Evolutionary conservation across 2,329 filamentous ascomycete genomes (phyloP).

Genomic region (Rugonectria rugulosa): DNA sequence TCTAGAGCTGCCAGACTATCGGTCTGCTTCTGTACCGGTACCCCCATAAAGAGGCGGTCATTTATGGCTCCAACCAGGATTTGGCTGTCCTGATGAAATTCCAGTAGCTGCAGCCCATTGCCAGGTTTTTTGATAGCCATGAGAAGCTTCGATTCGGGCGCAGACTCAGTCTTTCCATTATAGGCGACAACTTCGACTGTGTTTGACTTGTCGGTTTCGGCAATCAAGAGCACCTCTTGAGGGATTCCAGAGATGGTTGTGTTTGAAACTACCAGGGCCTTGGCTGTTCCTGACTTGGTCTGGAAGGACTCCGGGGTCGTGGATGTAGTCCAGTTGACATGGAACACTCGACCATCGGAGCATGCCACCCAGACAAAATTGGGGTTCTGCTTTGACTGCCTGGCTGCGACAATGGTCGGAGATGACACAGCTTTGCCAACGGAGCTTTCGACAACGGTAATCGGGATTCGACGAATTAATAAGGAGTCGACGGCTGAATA

Average conservation of each 20-base stretch:
- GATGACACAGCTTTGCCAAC: constrained; percentile 34
- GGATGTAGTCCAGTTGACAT: constrained; percentile 63
- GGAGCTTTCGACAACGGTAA: constrained; percentile 45
- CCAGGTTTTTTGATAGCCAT: constrained; percentile 48
- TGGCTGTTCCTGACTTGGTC: constrained; percentile 52
- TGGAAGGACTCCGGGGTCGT: constrained; percentile 53
- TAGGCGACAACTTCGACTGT: constrained; percentile 56
- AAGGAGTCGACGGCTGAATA: constrained; percentile 85
- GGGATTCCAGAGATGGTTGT: constrained; percentile 44
- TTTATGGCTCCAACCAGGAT: constrained; percentile 57
- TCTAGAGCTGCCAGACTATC: constrained; percentile 41
- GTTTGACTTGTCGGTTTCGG: constrained; percentile 50
- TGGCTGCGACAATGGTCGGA: constrained; percentile 52
- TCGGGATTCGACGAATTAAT: constrained; percentile 74
- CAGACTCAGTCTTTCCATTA: constrained; percentile 41
- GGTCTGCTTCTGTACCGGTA: constrained; percentile 32
- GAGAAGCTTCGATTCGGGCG: constrained; percentile 45
- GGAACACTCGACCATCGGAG: constrained; percentile 64
- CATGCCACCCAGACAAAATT: constrained; percentile 67
- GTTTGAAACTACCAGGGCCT: constrained; percentile 54
- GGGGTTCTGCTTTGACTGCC: constrained; percentile 47
- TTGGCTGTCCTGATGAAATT: constrained; percentile 61
- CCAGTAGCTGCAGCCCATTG: constrained; percentile 51
- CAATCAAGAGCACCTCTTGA: constrained; percentile 57
- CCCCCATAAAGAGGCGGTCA: constrained; percentile 47